A percentile compares a stretch with the other conserved stretches of the same genome.
Evolutionary conservation across 2,329 filamentous ascomycete genomes (phyloP).

Genomic region (Arthrinium phaeospermum): DNA sequence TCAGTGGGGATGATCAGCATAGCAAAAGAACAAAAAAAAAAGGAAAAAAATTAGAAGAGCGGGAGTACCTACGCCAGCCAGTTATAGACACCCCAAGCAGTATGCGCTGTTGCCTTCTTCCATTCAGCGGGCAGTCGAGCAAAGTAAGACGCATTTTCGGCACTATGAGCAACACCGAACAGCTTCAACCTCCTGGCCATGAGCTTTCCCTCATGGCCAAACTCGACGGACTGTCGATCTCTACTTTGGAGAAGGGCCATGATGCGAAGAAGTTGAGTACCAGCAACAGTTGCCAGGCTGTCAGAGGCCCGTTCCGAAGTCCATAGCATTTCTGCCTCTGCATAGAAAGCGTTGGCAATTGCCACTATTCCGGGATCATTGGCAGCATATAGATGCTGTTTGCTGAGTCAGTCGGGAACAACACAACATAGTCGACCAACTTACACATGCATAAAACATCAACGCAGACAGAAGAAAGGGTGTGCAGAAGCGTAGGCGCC

Average conservation of each 20-base stretch:
- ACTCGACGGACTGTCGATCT: neutral
- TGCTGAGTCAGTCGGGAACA: slow-evolving; percentile 24
- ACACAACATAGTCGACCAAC: slow-evolving; percentile 23
- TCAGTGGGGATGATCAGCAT: neutral
- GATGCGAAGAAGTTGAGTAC: neutral
- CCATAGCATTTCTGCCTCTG: slow-evolving; percentile 19
- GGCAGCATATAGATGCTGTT: slow-evolving; percentile 6
- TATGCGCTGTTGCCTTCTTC: slow-evolving; percentile 19
- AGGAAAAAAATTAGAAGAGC: neutral
- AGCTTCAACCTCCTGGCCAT: slow-evolving; percentile 10
- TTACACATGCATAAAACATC: slow-evolving; percentile 28
- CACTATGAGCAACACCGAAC: slow-evolving; percentile 17
- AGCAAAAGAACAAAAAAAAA: neutral
- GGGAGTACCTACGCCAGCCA: slow-evolving; percentile 17
- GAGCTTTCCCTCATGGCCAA: neutral
- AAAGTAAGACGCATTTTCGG: slow-evolving; percentile 8
- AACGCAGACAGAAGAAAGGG: slow-evolving; percentile 27
- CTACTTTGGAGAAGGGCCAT: neutral
- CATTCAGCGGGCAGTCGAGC: neutral
- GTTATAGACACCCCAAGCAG: slow-evolving; percentile 21
- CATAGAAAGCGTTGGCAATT: slow-evolving; percentile 6
- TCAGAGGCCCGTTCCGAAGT: slow-evolving; percentile 14
- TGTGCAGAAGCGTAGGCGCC: slow-evolving; percentile 27
- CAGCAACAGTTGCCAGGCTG: slow-evolving; percentile 2
- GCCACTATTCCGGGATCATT: neutral